Evolutionary conservation across 768 basidiomycete species (phyloP).

Genomic region (Leccinum longicurvipes): DNA sequence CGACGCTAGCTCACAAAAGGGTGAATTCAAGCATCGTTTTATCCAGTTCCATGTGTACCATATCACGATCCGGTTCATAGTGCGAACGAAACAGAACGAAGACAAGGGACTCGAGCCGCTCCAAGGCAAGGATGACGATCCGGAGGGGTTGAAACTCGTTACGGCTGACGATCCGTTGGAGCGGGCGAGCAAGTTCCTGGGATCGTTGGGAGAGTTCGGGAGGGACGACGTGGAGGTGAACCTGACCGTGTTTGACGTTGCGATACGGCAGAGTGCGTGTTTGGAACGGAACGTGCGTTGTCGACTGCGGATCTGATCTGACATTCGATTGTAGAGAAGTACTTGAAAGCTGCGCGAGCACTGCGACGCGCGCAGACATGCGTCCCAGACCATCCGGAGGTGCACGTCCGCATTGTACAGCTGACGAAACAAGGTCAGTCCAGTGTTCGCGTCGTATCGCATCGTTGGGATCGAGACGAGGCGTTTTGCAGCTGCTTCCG

Average conservation of each 20-base stretch:
- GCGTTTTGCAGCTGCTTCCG: constrained; percentile 41
- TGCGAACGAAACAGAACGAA: constrained; percentile 40
- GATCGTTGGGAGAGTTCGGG: constrained; percentile 55
- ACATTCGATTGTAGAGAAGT: constrained; percentile 54
- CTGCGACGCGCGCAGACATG: constrained; percentile 55
- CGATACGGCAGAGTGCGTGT: constrained; percentile 69
- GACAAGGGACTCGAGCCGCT: constrained; percentile 68
- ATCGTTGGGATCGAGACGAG: too few relatives aligned
- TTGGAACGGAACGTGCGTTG: too few relatives aligned
- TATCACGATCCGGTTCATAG: constrained; percentile 16
- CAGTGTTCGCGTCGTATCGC: neutral
- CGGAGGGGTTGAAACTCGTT: constrained; percentile 73
- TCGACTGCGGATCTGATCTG: neutral
- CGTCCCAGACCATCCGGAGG: constrained; percentile 54
- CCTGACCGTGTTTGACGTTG: constrained; percentile 76
- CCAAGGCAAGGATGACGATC: constrained; percentile 73
- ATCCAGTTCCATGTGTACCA: constrained; percentile 5
- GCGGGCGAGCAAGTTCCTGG: constrained; percentile 67
- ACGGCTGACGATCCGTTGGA: constrained; percentile 64
- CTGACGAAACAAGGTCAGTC: constrained; percentile 52
- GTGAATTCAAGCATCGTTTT: constrained; percentile 36
- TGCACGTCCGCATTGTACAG: constrained; percentile 71
- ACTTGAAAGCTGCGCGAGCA: constrained; percentile 72
- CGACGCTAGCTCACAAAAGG: constrained; percentile 51
- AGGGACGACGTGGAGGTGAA: constrained; percentile 63